Percentiles rank a stretch among this genome's conserved stretches.
These are phyloP conservation scores for Diaporthe vexans DNA, from an alignment of 2,329 filamentous ascomycete genomes.

Conservation along the genomic window DNA sequence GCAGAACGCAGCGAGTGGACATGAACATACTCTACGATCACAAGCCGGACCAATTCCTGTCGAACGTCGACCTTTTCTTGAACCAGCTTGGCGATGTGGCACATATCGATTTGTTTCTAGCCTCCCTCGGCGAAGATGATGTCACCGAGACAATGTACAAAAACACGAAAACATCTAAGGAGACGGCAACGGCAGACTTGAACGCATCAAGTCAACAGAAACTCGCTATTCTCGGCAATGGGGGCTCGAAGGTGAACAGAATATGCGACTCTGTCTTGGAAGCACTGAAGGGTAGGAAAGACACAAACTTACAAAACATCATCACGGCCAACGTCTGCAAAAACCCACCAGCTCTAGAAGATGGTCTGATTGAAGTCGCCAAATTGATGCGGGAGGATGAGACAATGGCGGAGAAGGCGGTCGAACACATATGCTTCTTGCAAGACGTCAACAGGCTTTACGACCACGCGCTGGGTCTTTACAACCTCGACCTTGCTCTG, in stretches of 20 bases:
- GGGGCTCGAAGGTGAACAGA: slow-evolving; percentile 79
- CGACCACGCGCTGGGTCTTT: slow-evolving; percentile 89
- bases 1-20: slow-evolving; percentile 93
- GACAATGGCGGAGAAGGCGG: slow-evolving; percentile 85
- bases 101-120: slow-evolving; percentile 91
- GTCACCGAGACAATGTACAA: slow-evolving; percentile 95
- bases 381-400: slow-evolving; percentile 77
- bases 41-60: slow-evolving; percentile 86
- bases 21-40: slow-evolving; percentile 98
- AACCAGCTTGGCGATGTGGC: slow-evolving; percentile 86
- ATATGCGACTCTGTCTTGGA: slow-evolving; percentile 89
- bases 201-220: slow-evolving; percentile 9
- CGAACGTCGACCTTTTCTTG: slow-evolving; percentile 81
- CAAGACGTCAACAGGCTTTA: slow-evolving; percentile 94
- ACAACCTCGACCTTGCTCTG: slow-evolving; percentile 90
- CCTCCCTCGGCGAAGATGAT: slow-evolving; percentile 89
- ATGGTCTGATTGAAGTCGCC: slow-evolving; percentile 85
- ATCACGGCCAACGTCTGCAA: slow-evolving; percentile 97
- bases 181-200: slow-evolving; percentile 12
- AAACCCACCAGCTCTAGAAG: slow-evolving; percentile 87
- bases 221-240: slow-evolving; percentile 28
- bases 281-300: slow-evolving; percentile 72
- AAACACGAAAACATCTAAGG: slow-evolving; percentile 75
- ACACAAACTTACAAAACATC: slow-evolving; percentile 85
- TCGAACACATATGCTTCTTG: slow-evolving; percentile 98